These are phyloP conservation scores for Penicillium angulare DNA, from an alignment of 495 filamentous ascomycete species.

Conservation along the genomic window DNA sequence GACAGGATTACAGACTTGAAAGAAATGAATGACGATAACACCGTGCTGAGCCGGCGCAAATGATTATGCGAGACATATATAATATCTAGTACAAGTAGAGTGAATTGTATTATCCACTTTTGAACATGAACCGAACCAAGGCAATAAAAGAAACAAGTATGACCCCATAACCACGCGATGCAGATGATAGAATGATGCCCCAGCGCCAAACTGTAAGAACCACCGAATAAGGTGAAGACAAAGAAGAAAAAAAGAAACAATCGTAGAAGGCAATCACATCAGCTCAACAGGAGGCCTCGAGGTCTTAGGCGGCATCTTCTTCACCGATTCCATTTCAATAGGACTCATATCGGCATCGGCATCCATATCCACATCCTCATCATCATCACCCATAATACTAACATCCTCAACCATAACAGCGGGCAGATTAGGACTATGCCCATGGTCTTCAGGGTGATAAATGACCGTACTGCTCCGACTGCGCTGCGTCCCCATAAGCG, in stretches of 20 bases:
- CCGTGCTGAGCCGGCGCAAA: too few relatives aligned
- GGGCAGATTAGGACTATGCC: constrained; percentile 75
- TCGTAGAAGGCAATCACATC: constrained; percentile 51
- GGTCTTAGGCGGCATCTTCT: constrained; percentile 70
- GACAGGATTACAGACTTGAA: too few relatives aligned
- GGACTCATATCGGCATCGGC: constrained; percentile 37
- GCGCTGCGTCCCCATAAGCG: constrained; percentile 33
- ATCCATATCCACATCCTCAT: constrained; percentile 37
- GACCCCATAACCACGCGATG: too few relatives aligned
- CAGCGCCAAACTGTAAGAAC: too few relatives aligned
- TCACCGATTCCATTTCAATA: constrained; percentile 41
- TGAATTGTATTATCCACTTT: too few relatives aligned
- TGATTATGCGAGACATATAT: too few relatives aligned
- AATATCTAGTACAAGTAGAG: too few relatives aligned
- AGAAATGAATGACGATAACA: too few relatives aligned
- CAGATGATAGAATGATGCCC: too few relatives aligned
- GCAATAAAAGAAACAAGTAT: too few relatives aligned
- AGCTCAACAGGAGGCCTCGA: constrained; percentile 85
- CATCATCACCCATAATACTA: constrained; percentile 47
- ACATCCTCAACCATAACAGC: constrained; percentile 84
- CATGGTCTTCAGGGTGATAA: constrained; percentile 73
- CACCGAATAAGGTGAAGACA: constrained; percentile 11
- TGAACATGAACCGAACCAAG: too few relatives aligned
- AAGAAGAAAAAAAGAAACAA: not conserved
- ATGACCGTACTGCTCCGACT: constrained; percentile 68